Base-by-base conservation (phyloP, 257 asterid genomes). In the Penstemon newberryi region DNA sequence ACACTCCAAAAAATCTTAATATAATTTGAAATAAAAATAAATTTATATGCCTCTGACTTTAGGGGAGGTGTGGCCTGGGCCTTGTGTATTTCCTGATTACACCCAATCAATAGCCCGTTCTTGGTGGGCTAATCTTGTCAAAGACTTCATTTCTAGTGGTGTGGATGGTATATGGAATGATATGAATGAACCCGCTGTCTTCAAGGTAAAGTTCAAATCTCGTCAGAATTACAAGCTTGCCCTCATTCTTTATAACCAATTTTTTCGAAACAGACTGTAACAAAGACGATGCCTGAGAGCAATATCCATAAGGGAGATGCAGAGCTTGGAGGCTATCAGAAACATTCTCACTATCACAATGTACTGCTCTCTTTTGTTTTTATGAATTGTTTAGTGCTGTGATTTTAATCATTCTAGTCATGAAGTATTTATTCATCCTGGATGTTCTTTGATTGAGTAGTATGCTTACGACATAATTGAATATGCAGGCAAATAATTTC, bases 11-110 rank as follows among this genome's bases (percentile, higher is more conserved):
- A 45, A 33, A 2, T 5, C 5, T 19, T 53, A 60, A 47, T 46
- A 63, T 37, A 52, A 47, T 45, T 13, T 62, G 49, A 40, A 45
- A 40, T 51, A 18, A 63, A 47, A 11, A 36, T 45, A 65, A 63
- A 65, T 44, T 79, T 9, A 10, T 67, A 67, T 52, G 33, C 65
- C 56, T 63, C 18, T 69, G 73, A 63, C 47, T 74, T 69, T 70
- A 93, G 99, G 97, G 70, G 95, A 87, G 44, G 99, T 90, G 80
- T 93, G 99, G 99, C 99, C 99, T 25, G 99, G 97, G 39, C 95
- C 95, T 60, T 90, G 99, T 80, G 99, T 87, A 58, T 90, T 93
- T 77, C 97, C 97, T 46, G 97, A 93, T 79, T 93, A 73, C 79
- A 93, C 96, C 42, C 95, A 80, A 71, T 84, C 86, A 54, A 80